Evolutionary conservation across 2,329 filamentous ascomycete genomes (phyloP).

Genomic region (Huntiella savannae): DNA sequence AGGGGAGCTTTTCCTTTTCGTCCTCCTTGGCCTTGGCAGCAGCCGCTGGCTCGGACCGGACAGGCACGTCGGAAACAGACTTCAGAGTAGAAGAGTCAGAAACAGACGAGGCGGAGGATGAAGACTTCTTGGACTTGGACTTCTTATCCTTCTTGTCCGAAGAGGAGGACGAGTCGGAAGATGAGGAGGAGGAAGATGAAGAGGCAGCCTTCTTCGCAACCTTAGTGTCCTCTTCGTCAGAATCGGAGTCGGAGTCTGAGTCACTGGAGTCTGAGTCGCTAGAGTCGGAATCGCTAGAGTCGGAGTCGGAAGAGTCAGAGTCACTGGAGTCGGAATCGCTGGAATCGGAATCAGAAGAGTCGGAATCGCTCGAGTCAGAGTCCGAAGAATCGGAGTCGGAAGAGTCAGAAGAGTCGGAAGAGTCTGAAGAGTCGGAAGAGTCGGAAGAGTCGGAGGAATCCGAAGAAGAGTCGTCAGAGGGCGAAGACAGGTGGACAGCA

Average conservation of each 20-base stretch:
- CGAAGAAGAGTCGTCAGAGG: slow-evolving; percentile 14
- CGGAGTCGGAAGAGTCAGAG: slow-evolving; percentile 12
- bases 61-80: slow-evolving; percentile 27
- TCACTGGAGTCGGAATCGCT: not conserved
- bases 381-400: slow-evolving; percentile 13
- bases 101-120: slow-evolving; percentile 25
- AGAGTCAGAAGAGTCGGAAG: slow-evolving; percentile 9
- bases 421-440: slow-evolving; percentile 2
- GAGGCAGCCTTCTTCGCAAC: slow-evolving; percentile 17
- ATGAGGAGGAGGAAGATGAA: slow-evolving; percentile 18
- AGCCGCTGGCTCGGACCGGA: slow-evolving; percentile 30
- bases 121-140: slow-evolving; percentile 16
- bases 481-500: slow-evolving; percentile 14
- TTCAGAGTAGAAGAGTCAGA: slow-evolving; percentile 30
- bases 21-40: slow-evolving; percentile 23
- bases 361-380: slow-evolving; percentile 13
- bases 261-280: slow-evolving; percentile 20
- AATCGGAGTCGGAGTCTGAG: slow-evolving; percentile 18
- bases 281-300: slow-evolving; percentile 21
- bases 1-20: slow-evolving; percentile 46
- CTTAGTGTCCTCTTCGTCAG: slow-evolving; percentile 9
- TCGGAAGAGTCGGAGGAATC: slow-evolving; percentile 14
- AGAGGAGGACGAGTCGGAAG: slow-evolving; percentile 14
- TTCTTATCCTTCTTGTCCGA: slow-evolving; percentile 15
- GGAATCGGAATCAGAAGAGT: slow-evolving; percentile 13